Conservation (phyloP, 306 rosid genomes). For the Crataegus laevigata region DNA sequence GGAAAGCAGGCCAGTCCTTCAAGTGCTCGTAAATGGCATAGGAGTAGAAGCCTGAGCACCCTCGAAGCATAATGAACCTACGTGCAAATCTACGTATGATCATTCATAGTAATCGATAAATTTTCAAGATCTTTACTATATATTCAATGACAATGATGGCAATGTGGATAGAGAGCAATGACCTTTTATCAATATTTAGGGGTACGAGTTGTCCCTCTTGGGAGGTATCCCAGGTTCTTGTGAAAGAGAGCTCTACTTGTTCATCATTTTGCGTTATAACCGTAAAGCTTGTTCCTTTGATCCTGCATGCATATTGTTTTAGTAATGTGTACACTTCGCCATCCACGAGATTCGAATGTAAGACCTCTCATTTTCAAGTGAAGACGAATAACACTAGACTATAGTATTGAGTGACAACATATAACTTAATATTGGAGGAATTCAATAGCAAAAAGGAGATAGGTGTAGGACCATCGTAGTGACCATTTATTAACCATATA, state of each 20-base stretch:
- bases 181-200: slow-evolving; percentile 83
- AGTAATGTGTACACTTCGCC: background rate
- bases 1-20: slow-evolving; percentile 72
- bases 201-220: slow-evolving; percentile 52
- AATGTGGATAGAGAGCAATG: background rate
- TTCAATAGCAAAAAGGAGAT: background rate
- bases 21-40: slow-evolving; percentile 87
- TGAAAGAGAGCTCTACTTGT: slow-evolving; percentile 81
- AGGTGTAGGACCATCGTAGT: background rate
- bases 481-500: background rate
- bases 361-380: too few relatives aligned
- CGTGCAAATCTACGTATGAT: background rate
- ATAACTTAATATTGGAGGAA: background rate
- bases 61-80: slow-evolving; percentile 83
- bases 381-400: too few relatives aligned
- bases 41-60: slow-evolving; percentile 75
- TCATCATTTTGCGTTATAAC: slow-evolving; percentile 67
- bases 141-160: background rate
- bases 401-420: too few relatives aligned
- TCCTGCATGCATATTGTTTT: slow-evolving; percentile 29
- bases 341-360: too few relatives aligned
- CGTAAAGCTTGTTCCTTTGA: slow-evolving; percentile 48
- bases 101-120: background rate
- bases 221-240: slow-evolving; percentile 66
- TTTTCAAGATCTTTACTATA: background rate